A percentile compares a stretch with the other conserved stretches of the same genome.
phyloP scores from a whole-genome alignment of 2,329 filamentous ascomycete genomes.

The Microcyclosporella mali region DNA sequence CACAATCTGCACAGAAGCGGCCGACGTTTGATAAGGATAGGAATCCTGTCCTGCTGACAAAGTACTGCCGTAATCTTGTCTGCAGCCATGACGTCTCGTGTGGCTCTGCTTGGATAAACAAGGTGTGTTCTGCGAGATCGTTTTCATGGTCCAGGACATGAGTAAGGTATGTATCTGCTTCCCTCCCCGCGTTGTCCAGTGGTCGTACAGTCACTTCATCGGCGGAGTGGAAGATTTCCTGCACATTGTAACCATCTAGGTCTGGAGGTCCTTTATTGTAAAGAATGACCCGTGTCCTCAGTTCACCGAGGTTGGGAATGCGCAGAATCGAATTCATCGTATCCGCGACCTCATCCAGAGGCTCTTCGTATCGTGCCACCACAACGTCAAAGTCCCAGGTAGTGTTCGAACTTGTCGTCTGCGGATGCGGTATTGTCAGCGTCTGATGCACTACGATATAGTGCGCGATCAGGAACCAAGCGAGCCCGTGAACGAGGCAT shows the following conservation, averaged over 20 bases:
- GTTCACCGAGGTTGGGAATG: conserved; percentile 1
- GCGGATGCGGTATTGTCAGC: background rate
- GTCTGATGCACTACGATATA: background rate
- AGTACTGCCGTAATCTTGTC: conserved; percentile 22
- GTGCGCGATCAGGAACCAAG: too few species aligned
- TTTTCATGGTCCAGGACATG: conserved; percentile 42
- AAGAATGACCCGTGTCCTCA: conserved; percentile 9
- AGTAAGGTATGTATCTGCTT: conserved; percentile 42
- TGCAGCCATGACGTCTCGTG: conserved; percentile 37
- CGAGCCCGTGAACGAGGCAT: too few species aligned
- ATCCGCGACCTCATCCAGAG: conserved; percentile 5
- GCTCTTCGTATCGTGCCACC: conserved; percentile 13
- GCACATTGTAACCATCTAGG: conserved; percentile 1
- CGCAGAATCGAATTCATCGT: conserved; percentile 7
- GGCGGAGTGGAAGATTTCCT: conserved; percentile 1
- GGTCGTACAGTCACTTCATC: conserved; percentile 20
- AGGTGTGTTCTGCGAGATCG: conserved; percentile 38
- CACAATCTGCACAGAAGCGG: conserved; percentile 5
- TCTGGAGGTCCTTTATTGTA: conserved; percentile 10
- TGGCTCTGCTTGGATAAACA: conserved; percentile 45
- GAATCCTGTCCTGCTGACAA: conserved; percentile 19
- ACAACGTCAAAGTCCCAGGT: conserved; percentile 9
- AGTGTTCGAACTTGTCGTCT: background rate
- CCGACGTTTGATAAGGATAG: conserved; percentile 12
- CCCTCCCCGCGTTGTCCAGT: conserved; percentile 39